phyloP scores from a whole-genome alignment of 202 grass and related monocot genomes.

The Elaeis oleifera region DNA sequence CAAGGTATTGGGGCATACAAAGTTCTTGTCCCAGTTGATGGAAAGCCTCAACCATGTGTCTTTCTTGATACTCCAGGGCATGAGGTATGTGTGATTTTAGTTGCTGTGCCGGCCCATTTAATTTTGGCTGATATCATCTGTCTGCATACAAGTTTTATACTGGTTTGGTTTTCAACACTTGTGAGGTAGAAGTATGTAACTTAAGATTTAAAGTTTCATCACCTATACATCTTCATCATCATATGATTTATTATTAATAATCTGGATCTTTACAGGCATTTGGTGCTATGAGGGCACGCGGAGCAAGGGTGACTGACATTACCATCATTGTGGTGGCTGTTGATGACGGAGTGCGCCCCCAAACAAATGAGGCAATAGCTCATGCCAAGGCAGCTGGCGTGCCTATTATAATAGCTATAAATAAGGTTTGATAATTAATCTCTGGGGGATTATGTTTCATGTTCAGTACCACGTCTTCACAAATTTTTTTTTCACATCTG shows the following conservation, averaged over 20 bases:
- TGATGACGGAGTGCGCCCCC: constrained; percentile 89
- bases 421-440: constrained; percentile 39
- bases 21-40: constrained; percentile 79
- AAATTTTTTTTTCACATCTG: not conserved
- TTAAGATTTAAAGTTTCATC: not conserved
- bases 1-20: constrained; percentile 97
- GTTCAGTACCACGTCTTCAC: not conserved
- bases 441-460: constrained; percentile 10
- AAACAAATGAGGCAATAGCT: constrained; percentile 91
- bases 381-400: constrained; percentile 92
- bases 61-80: constrained; percentile 97
- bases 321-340: constrained; percentile 86
- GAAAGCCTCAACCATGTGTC: constrained; percentile 72
- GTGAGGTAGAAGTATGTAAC: no score
- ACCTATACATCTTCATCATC: not conserved
- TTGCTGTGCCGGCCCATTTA: no score
- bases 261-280: constrained; percentile 50
- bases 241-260: not conserved
- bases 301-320: constrained; percentile 88
- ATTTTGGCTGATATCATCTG: not conserved
- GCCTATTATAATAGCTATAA: constrained; percentile 89
- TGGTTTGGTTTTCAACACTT: no score
- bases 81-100: constrained; percentile 39
- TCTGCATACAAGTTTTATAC: not conserved
- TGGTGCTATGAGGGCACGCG: constrained; percentile 97